These are phyloP conservation scores for Bifiguratus adelaidae DNA, from an alignment of 192 early-diverging fungal species.

Conservation along the genomic window DNA sequence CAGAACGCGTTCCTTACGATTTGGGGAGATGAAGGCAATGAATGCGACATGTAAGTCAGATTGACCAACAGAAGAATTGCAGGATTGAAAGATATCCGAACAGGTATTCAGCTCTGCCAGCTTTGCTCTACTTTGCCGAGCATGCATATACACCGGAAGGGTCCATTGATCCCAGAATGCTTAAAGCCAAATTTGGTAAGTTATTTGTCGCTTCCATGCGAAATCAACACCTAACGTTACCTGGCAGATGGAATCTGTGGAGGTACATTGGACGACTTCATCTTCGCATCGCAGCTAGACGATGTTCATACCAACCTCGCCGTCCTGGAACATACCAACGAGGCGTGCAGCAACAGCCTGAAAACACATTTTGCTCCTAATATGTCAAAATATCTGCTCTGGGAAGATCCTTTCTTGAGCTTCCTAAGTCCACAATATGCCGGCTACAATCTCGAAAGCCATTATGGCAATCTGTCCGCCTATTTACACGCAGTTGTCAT, in stretches of 20 bases:
- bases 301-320: no score
- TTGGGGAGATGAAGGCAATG: constrained; percentile 90
- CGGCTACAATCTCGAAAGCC: constrained; percentile 49
- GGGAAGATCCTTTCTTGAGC: constrained; percentile 71
- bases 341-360: constrained; percentile 23
- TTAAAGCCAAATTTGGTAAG: constrained; percentile 39
- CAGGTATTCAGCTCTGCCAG: constrained; percentile 66
- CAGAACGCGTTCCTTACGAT: constrained; percentile 72
- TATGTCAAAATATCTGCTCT: constrained; percentile 75
- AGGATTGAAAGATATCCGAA: not conserved
- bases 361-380: constrained; percentile 55
- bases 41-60: constrained; percentile 59
- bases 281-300: constrained; percentile 48
- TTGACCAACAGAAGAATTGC: not conserved
- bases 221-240: no score
- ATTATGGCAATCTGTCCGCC: constrained; percentile 46
- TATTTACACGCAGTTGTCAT: constrained; percentile 40
- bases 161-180: constrained; percentile 44
- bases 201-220: not conserved
- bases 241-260: constrained; percentile 72
- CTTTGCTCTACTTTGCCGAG: constrained; percentile 64
- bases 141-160: constrained; percentile 54
- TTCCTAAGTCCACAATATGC: constrained; percentile 76
- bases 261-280: constrained; percentile 68
- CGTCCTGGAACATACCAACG: no score